Conservation (phyloP, 1,284 basidiomycete genomes). For the Malassezia globosa region DNA sequence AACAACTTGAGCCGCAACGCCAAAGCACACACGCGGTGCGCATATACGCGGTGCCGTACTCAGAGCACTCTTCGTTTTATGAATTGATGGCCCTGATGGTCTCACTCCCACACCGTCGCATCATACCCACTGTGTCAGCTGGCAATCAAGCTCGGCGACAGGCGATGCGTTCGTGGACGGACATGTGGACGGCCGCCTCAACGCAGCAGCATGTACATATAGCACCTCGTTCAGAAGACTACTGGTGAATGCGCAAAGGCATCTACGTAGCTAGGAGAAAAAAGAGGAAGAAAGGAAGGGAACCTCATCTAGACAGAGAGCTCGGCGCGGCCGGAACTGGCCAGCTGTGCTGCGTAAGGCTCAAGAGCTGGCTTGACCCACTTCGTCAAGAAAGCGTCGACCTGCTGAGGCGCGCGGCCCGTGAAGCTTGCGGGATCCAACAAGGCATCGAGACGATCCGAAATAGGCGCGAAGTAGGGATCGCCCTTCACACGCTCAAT, state of each 20-base stretch:
- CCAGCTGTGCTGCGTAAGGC: slow-evolving; percentile 56
- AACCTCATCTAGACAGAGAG: slow-evolving; percentile 38
- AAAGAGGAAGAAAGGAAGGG: neutral
- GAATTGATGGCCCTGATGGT: slow-evolving; percentile 12
- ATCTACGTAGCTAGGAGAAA: no score
- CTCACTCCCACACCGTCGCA: slow-evolving; percentile 6
- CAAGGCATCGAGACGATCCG: slow-evolving; percentile 49
- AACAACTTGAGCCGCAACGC: slow-evolving; percentile 60
- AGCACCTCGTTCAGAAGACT: slow-evolving; percentile 18
- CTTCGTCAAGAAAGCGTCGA: slow-evolving; percentile 60
- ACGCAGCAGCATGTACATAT: slow-evolving; percentile 13
- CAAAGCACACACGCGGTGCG: slow-evolving; percentile 61
- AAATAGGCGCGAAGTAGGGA: slow-evolving; percentile 56
- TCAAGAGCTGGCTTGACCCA: slow-evolving; percentile 80
- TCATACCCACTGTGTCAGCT: slow-evolving; percentile 55
- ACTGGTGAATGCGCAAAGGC: no score
- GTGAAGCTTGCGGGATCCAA: slow-evolving; percentile 34
- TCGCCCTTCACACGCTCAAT: slow-evolving; percentile 71
- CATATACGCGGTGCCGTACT: slow-evolving; percentile 78
- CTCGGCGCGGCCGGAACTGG: slow-evolving; percentile 55
- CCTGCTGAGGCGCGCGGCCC: slow-evolving; percentile 40
- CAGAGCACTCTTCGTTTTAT: slow-evolving; percentile 63
- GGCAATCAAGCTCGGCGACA: slow-evolving; percentile 57
- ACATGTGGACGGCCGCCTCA: slow-evolving; percentile 34
- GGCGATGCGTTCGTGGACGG: slow-evolving; percentile 41